These are phyloP conservation scores for Starmerella bombicola DNA, from an alignment of 805 yeast species.

Conservation along the genomic window DNA sequence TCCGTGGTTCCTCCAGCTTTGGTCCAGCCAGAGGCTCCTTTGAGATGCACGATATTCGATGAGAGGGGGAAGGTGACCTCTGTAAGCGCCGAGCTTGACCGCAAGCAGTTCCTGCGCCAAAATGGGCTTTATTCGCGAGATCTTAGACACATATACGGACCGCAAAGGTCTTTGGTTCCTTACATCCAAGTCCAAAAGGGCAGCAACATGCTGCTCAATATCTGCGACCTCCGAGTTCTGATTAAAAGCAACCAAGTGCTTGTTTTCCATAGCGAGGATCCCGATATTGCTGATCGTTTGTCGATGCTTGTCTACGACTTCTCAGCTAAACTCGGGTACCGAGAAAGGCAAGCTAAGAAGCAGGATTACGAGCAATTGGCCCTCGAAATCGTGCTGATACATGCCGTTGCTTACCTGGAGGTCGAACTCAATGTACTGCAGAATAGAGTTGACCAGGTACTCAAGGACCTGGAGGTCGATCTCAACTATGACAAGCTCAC, in stretches of 20 bases:
- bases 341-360: conserved; percentile 22
- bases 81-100: conserved; percentile 46
- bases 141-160: conserved; percentile 58
- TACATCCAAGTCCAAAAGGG: conserved; percentile 47
- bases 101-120: conserved; percentile 44
- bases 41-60: conserved; percentile 49
- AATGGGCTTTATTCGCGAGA: conserved; percentile 77
- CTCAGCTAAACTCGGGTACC: conserved; percentile 50
- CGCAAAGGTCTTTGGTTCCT: conserved; percentile 45
- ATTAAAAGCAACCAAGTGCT: conserved; percentile 45
- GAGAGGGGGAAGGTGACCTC: conserved; percentile 42
- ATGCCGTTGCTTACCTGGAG: conserved; percentile 68
- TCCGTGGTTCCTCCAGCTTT: no score
- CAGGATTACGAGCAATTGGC: conserved; percentile 71
- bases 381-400: conserved; percentile 66
- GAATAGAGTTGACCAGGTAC: conserved; percentile 46
- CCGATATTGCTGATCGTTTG: conserved; percentile 45
- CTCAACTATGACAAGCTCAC: conserved; percentile 64
- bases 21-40: conserved; percentile 23
- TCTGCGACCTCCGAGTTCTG: conserved; percentile 52
- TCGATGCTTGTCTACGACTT: conserved; percentile 77
- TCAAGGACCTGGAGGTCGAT: conserved; percentile 62
- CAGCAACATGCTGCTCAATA: conserved; percentile 43
- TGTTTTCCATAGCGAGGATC: conserved; percentile 45
- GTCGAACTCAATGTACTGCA: conserved; percentile 55